Percentiles rank a stretch among this genome's conserved stretches.
Conservation (phyloP, 78 protist species). For the Goniomonas avonlea region DNA sequence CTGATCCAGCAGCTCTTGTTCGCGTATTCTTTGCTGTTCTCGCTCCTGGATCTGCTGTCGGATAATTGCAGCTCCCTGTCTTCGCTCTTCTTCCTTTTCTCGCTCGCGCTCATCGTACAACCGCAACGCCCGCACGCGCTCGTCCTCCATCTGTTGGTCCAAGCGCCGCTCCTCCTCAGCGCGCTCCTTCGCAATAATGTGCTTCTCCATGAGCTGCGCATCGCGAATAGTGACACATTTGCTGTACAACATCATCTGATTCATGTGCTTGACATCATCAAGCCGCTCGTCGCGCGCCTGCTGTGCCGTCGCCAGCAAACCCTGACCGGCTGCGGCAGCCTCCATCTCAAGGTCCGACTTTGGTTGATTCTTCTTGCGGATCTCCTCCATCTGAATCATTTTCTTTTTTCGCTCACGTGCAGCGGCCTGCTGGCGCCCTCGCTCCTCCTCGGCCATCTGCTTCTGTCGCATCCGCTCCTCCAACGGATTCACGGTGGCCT, state of each 20-base stretch:
- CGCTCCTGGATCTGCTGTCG: slow-evolving; percentile 46
- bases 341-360: slow-evolving; percentile 1
- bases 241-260: slow-evolving; percentile 42
- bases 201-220: slow-evolving; percentile 39
- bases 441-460: background rate
- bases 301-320: background rate
- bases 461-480: background rate
- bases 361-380: background rate
- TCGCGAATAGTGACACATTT: slow-evolving; percentile 51
- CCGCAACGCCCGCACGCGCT: slow-evolving; percentile 35
- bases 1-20: slow-evolving; percentile 19
- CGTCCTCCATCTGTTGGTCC: slow-evolving; percentile 39
- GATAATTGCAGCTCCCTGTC: slow-evolving; percentile 37
- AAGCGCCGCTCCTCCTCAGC: slow-evolving; percentile 27
- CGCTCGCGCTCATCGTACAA: slow-evolving; percentile 42
- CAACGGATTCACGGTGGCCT: background rate
- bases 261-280: slow-evolving; percentile 56
- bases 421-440: background rate
- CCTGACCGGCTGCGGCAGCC: background rate
- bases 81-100: slow-evolving; percentile 19
- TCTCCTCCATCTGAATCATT: slow-evolving; percentile 3
- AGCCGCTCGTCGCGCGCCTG: slow-evolving; percentile 5
- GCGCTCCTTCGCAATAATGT: background rate
- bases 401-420: slow-evolving; percentile 14
- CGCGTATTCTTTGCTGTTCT: slow-evolving; percentile 34